Evolutionary conservation across 108 stramenopile genomes (phyloP).

Genomic region (Discostella stelligeroides): DNA sequence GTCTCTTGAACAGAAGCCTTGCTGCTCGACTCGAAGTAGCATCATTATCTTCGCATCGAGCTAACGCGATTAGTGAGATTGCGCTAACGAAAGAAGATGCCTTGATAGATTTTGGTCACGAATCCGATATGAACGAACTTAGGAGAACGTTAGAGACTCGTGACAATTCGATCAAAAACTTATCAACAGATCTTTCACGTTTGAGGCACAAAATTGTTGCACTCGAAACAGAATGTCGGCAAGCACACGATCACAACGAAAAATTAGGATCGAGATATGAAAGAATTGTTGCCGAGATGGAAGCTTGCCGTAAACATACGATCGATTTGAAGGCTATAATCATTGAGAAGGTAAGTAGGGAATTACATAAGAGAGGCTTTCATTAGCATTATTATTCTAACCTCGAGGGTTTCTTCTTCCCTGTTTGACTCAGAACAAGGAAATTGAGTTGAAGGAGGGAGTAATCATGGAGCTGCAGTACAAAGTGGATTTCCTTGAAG

Average conservation of each 20-base stretch:
- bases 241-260: not conserved
- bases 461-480: slow-evolving; percentile 32
- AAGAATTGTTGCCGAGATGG: slow-evolving; percentile 21
- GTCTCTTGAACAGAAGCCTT: slow-evolving; percentile 14
- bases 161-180: slow-evolving; percentile 4
- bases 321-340: slow-evolving; percentile 32
- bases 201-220: slow-evolving; percentile 14
- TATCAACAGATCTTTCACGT: slow-evolving; percentile 11
- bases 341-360: slow-evolving; percentile 30
- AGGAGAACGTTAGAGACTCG: not conserved
- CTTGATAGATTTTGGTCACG: not conserved
- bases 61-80: not conserved
- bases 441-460: slow-evolving; percentile 33
- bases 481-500: slow-evolving; percentile 29
- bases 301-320: slow-evolving; percentile 20
- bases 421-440: slow-evolving; percentile 32
- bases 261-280: slow-evolving; percentile 33
- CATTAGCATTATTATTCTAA: too few species aligned
- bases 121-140: slow-evolving; percentile 3
- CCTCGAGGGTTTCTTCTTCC: not conserved
- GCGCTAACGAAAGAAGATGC: not conserved
- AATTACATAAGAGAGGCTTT: too few species aligned
- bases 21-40: not conserved
- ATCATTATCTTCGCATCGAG: not conserved
- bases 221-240: slow-evolving; percentile 13